phyloP scores from a whole-genome alignment of 2,329 filamentous ascomycete species.

The Cordyceps sp. region DNA sequence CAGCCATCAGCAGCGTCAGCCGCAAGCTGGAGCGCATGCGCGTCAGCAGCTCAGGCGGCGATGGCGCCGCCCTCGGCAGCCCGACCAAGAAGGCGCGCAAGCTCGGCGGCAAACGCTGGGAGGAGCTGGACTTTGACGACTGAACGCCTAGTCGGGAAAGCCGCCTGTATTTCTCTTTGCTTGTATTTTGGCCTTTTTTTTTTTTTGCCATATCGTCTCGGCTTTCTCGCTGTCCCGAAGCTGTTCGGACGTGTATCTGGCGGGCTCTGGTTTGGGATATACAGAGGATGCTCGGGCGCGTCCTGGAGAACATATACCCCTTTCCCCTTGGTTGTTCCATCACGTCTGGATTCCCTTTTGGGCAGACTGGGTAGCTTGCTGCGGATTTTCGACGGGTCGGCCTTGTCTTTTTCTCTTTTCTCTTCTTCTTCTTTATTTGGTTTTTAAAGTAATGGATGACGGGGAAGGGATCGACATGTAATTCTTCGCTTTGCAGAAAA shows the following conservation, averaged over 20 bases:
- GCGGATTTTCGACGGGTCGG: too few species aligned
- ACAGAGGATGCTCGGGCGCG: too few species aligned
- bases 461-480: not conserved
- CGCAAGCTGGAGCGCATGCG: slow-evolving; percentile 33
- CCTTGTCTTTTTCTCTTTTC: not conserved
- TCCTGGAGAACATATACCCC: too few species aligned
- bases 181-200: not conserved
- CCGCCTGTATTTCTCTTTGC: not conserved
- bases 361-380: too few species aligned
- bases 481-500: too few species aligned
- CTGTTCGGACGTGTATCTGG: too few species aligned
- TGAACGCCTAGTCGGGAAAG: not conserved
- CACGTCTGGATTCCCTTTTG: too few species aligned
- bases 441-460: not conserved
- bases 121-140: slow-evolving; percentile 22
- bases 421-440: not conserved
- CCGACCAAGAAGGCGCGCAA: slow-evolving; percentile 35
- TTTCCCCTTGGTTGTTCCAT: too few species aligned
- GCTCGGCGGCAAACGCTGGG: slow-evolving; percentile 30
- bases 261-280: too few species aligned
- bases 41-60: slow-evolving; percentile 21
- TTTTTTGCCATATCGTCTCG: too few species aligned
- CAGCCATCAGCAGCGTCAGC: slow-evolving; percentile 21
- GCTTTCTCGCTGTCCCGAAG: too few species aligned
- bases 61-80: slow-evolving; percentile 15